Base-by-base conservation (phyloP, 441 rosid species). In the Metrosideros polymorpha region DNA sequence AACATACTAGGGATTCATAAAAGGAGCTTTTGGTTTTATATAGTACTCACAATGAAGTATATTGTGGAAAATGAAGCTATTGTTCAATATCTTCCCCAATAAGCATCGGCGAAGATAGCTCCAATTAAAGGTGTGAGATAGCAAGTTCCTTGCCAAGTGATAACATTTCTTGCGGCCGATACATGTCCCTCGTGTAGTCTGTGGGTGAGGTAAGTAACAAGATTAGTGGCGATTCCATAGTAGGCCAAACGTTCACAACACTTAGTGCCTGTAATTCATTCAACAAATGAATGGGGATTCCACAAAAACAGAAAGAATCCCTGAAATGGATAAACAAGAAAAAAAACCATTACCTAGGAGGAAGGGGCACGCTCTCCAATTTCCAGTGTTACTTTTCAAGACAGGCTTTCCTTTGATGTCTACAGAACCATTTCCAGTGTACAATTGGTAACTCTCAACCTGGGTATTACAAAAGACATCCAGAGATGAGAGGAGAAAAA, bases 51-150 rank as follows among this genome's bases (percentile, higher is more conserved):
- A 47, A 59, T 61, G 85, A 89, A 85, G 84, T 91, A 89, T 32
- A 87, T 86, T 2, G 84, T 85, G 84, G 90, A 85, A 87, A 88
- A 87, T 79, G 85, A 82, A 59, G 86, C 89, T 76, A 86, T 86
- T 22, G 92, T 87, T 86, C 89, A 76, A 45, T 89, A 87, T 88
- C 91, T 85, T 50, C 90, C 91, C 84, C 82, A 83, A 39, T 82
- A 89, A 50, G 91, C 83, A 86, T 88, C 77, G 30, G 89, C 88
- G 45, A 87, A 61, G 42, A 88, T 53, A 6, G 91, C 91, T 77
- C 91, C 89, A 43, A 89, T 27, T 18, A 86, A 84, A 63, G 89
- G 88, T 24, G 84, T 84, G 15, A 84, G 82, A 82, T 59, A 87
- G 85, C 84, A 86, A 51, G 91, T 87, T 24, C 88, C 91, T 43